Evolutionary conservation across 1,284 basidiomycete species (phyloP), one percentile per base, ranked within the genome.

Genomic region (Ganoderma multipileum): DNA sequence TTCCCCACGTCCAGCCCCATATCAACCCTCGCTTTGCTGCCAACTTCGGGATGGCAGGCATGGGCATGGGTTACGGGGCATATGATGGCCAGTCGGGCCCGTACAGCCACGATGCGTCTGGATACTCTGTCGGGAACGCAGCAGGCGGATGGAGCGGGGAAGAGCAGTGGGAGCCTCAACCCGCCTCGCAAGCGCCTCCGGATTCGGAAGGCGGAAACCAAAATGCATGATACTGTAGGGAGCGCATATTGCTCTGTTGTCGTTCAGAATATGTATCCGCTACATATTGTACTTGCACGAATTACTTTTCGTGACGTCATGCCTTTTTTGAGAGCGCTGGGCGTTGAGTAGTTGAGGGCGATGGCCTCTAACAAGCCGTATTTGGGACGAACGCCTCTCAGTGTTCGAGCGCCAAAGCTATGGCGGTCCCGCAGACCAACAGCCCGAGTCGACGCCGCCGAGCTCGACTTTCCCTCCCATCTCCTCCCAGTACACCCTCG

Each of bases 1-100:
- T 83, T 64, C 77, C 80, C 28, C 86, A 84, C 59, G 83, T 93
- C 23, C 92, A 93, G 73, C 92, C 93, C n/a, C 92, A 94, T 76
- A 92, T 93, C 72, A 93, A 94, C 77, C 93, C 93, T 16, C 85
- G 89, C 16, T 94, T 94, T 78, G 84, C 83, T 33, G 85, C 86
- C 64, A 81, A 83, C 68, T 68, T 81, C 28, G 75, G 69, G 18
- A 70, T 72, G 67, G 60, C 55, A 26, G 67, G 67, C 18, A 72
- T 72, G 68, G 66, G 67, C 12, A 73, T 76, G 72, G 69, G 69
- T 36, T 73, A 68, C 33, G 39, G 47, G 36, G 47, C 63, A 57
- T 72, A 73, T 47, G 69, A 64, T 52, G 68, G 60, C 23, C 72
- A 72, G 57, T 68, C 69, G 26, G 61, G 47, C 3, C 63, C 72